Base-by-base conservation (phyloP, 2,329 filamentous ascomycete genomes). In the Madurella fahalii region DNA sequence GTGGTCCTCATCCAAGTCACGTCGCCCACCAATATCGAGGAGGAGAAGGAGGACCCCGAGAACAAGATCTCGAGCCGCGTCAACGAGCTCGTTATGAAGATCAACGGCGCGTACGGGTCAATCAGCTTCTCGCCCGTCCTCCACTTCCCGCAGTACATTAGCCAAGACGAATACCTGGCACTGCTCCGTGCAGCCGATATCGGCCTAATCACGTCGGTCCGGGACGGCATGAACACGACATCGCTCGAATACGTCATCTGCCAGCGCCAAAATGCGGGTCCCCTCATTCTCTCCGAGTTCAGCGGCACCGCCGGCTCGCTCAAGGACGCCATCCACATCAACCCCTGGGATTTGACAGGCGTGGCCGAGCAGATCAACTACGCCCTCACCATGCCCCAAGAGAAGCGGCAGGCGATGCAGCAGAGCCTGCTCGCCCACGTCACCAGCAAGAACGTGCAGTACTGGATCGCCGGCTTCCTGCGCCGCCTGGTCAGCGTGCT, bases 151-250 rank as follows among this genome's bases (percentile, higher is more conserved):
- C 92, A 96, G 69, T 96, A 96, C 69, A 80, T 97, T 44, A 86
- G 84, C 46, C 87, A 87, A 61, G 87, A 91, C 64, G 92, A 97
- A 72, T 97, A 97, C 71, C 95, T 96, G 71, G 92, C 93, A 4
- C 81, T 97, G n/a, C 80, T 97, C 50, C 85, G 93, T 20, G 84
- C 90, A 2, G 92, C 89, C 34, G 91, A 97, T 69, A 89, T 96
- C 61, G 93, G 91, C 4, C 78, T 97, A 48, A 96, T 97, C 71
- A 96, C 94, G 7, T 96, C 90, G 63, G 92, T 97, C 18, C 85
- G 93, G 57, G 94, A 97, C 69, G 93, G 93, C 55, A 96, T 97
- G 92, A 97, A 96, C 75, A 96, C 93, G 0, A 96, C 92, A 17
- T 95, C 90, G 68, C 77, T 97, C 63, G 94, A 97, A 72, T 97